Evolutionary conservation across 1,284 basidiomycete species (phyloP).

Genomic region (Coniophora puteana): DNA sequence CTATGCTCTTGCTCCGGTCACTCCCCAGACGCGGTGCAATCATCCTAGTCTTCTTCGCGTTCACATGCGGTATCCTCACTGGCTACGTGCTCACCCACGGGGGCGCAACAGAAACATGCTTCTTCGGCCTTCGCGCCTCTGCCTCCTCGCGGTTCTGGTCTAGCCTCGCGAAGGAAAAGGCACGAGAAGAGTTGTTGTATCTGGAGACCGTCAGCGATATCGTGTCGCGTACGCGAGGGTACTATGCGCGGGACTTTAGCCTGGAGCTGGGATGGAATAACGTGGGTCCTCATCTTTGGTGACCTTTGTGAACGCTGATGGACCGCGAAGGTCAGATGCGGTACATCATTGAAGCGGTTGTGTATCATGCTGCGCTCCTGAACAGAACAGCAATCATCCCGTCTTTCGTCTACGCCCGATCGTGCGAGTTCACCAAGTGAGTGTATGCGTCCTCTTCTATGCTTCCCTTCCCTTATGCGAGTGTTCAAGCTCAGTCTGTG

Average conservation of each 20-base stretch:
- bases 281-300: slow-evolving; percentile 12
- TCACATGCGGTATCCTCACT: too few relatives aligned
- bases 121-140: too few relatives aligned
- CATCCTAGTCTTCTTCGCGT: too few relatives aligned
- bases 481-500: slow-evolving; percentile 24
- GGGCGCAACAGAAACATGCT: too few relatives aligned
- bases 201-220: too few relatives aligned
- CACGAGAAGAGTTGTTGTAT: too few relatives aligned
- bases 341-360: slow-evolving; percentile 35
- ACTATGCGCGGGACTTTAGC: slow-evolving; percentile 32
- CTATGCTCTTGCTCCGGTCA: too few relatives aligned
- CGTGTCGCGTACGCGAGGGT: slow-evolving; percentile 25
- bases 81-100: too few relatives aligned
- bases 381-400: slow-evolving; percentile 36
- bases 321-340: slow-evolving; percentile 27
- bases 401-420: slow-evolving; percentile 37
- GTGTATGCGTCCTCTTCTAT: slow-evolving; percentile 6
- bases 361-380: slow-evolving; percentile 33
- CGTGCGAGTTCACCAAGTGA: slow-evolving; percentile 34
- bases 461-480: slow-evolving; percentile 3
- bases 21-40: too few relatives aligned
- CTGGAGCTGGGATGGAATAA: slow-evolving; percentile 33
- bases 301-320: slow-evolving; percentile 2
- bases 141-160: too few relatives aligned
- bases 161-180: too few relatives aligned